A percentile compares a stretch with the other conserved stretches of the same genome.
Conservation (phyloP, 2,329 filamentous ascomycete species). For the Thelonectria rubi region DNA sequence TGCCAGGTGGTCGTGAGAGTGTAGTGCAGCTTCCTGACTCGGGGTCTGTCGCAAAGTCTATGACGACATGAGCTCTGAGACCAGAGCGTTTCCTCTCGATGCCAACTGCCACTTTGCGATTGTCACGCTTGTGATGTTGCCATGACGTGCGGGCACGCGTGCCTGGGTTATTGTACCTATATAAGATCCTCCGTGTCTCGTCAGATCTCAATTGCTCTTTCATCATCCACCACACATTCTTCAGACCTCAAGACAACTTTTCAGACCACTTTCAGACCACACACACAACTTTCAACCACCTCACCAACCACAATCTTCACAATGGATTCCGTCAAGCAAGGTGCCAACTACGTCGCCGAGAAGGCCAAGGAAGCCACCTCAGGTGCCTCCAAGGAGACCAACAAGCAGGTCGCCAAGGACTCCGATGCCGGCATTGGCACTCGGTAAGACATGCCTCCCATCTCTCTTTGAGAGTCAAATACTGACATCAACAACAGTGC, state of each 20-base stretch:
- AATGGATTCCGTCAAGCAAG: constrained; percentile 67
- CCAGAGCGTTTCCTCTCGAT: not conserved
- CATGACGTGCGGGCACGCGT: not conserved
- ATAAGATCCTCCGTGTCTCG: constrained; percentile 12
- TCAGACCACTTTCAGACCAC: constrained; percentile 15
- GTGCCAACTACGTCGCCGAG: constrained; percentile 73
- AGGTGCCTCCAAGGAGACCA: constrained; percentile 71
- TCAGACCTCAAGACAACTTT: constrained; percentile 13
- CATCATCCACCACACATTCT: constrained; percentile 9
- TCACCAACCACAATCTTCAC: constrained; percentile 37
- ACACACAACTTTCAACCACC: constrained; percentile 26
- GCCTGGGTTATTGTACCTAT: constrained; percentile 34
- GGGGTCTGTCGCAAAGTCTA: constrained; percentile 26
- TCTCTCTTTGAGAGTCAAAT: not conserved
- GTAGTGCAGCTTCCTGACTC: too few species aligned
- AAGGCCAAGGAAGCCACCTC: constrained; percentile 64
- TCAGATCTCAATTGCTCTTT: not conserved
- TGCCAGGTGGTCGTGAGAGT: too few species aligned
- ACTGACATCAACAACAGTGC: constrained; percentile 46
- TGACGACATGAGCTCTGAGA: constrained; percentile 30
- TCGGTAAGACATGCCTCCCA: constrained; percentile 52
- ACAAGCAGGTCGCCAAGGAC: constrained; percentile 75
- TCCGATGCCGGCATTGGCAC: constrained; percentile 60
- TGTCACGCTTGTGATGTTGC: not conserved
- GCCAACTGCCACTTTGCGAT: not conserved